Conservation (phyloP, 2,329 filamentous ascomycete genomes). For the Aspergillus ochraceus region DNA sequence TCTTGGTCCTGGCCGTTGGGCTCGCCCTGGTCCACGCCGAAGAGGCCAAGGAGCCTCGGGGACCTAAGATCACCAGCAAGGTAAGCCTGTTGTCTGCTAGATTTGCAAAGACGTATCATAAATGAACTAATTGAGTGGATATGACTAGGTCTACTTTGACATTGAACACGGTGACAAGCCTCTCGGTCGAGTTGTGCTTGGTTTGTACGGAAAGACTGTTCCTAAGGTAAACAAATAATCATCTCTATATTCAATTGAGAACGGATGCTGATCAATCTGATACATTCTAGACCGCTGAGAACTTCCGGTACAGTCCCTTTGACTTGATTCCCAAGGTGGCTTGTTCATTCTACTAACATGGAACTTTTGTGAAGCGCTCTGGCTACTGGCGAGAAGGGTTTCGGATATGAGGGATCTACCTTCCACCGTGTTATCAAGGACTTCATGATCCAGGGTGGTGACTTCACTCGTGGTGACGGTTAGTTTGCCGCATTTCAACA, state of each 20-base stretch:
- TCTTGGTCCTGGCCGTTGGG: slow-evolving; percentile 72
- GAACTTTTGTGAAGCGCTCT: slow-evolving; percentile 46
- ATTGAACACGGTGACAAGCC: slow-evolving; percentile 63
- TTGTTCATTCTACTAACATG: slow-evolving; percentile 13
- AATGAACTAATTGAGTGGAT: slow-evolving; percentile 11
- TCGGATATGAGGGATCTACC: slow-evolving; percentile 64
- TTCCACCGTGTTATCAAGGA: slow-evolving; percentile 71
- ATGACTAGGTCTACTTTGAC: slow-evolving; percentile 61
- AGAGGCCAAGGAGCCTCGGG: slow-evolving; percentile 61
- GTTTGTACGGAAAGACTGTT: slow-evolving; percentile 67
- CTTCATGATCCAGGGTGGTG: slow-evolving; percentile 71
- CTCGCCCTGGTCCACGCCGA: slow-evolving; percentile 70
- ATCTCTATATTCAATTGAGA: background rate
- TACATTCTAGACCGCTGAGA: slow-evolving; percentile 59
- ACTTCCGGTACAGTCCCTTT: slow-evolving; percentile 53
- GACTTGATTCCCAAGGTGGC: background rate
- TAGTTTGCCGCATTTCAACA: slow-evolving; percentile 10
- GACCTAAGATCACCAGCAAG: slow-evolving; percentile 94
- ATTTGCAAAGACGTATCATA: background rate
- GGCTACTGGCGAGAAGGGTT: slow-evolving; percentile 67
- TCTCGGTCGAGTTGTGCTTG: slow-evolving; percentile 62
- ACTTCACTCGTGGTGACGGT: slow-evolving; percentile 65
- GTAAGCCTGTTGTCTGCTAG: slow-evolving; percentile 42
- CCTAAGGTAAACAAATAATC: slow-evolving; percentile 52
- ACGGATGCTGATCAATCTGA: slow-evolving; percentile 13